Evolutionary conservation across 2,329 filamentous ascomycete species (phyloP), one percentile per base, ranked within the genome.

Genomic region (Pseudopyricularia cyperi): DNA sequence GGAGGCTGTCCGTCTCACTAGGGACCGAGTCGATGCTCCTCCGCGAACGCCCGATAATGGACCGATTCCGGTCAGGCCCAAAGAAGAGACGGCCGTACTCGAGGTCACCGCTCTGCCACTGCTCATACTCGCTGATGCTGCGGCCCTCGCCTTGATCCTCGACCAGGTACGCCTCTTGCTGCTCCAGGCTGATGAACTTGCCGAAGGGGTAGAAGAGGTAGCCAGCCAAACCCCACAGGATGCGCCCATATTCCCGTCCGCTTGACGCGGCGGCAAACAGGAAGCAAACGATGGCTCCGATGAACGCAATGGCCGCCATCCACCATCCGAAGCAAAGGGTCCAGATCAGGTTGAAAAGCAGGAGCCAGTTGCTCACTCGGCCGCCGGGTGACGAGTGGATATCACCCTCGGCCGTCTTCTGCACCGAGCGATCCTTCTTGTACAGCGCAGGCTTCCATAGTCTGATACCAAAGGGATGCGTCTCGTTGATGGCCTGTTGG

Each of bases 381-480:
- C 88, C 87, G 22, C 93, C 93, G 0, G 93, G 93, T 1, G 88
- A 83, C 3, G 91, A 97, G 70, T 98, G 93, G 54, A 98, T 97
- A 66, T 98, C 93, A 14, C 87, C 90, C 69, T 97, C 91, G 6
- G 93, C 93, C 47, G 84, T 95, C 68, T 94, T 93, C 66, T 97
- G 89, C 35, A 98, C 94, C 1, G 93, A 98, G 53, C 93, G 83
- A 60, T 86, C 84, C 68, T 98, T 98, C 70, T 98, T 98, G 77
- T 98, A 98, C 56, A 98, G 68, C 1, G 93, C 94, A 44, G 93
- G 93, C 68, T 98, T 98, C 93, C 93, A 98, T 57, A 98, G 88
- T 65, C 94, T 83, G 64, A 98, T 97, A 74, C 93, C 93, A 61
- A 98, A 98, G 0, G 93, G 93, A 73, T 98, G 93, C 0, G 93